These are phyloP conservation scores for Suhomyces tanzawaensis DNA, from an alignment of 805 yeast genomes.

Conservation along the genomic window DNA sequence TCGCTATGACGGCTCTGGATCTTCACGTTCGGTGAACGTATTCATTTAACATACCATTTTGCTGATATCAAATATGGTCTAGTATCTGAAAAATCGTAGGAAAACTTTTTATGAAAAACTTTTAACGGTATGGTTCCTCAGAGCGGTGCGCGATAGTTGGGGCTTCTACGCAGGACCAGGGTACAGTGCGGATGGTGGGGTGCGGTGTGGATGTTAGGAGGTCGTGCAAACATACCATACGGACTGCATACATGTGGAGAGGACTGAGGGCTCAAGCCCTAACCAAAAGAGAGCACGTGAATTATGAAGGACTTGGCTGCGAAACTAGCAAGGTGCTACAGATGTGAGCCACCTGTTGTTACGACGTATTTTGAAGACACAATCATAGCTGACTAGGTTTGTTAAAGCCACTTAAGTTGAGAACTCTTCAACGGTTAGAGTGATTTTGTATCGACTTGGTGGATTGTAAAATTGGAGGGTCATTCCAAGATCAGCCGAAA, in stretches of 20 bases:
- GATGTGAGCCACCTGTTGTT: too few species aligned
- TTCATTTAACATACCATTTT: constrained; percentile 17
- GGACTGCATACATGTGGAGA: neutral
- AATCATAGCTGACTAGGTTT: too few species aligned
- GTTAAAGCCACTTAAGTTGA: too few species aligned
- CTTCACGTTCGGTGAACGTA: neutral
- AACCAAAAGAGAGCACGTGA: too few species aligned
- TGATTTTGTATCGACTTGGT: too few species aligned
- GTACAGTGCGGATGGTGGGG: neutral
- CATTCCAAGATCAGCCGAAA: too few species aligned
- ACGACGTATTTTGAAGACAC: too few species aligned
- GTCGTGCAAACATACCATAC: neutral
- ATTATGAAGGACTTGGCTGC: too few species aligned
- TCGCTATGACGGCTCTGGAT: neutral
- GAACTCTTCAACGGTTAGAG: too few species aligned
- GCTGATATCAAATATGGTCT: constrained; percentile 12
- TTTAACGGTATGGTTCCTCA: constrained; percentile 1
- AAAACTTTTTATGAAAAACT: constrained; percentile 9
- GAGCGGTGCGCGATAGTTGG: constrained; percentile 1
- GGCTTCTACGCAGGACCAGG: neutral
- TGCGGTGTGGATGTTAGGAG: neutral
- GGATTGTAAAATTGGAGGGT: too few species aligned
- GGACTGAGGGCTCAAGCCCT: constrained; percentile 11
- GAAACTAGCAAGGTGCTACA: too few species aligned
- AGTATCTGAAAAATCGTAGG: constrained; percentile 5